Percentiles rank a stretch among this genome's conserved stretches.
phyloP scores from a whole-genome alignment of 2,329 filamentous ascomycete genomes.

The Alternaria sp. region DNA sequence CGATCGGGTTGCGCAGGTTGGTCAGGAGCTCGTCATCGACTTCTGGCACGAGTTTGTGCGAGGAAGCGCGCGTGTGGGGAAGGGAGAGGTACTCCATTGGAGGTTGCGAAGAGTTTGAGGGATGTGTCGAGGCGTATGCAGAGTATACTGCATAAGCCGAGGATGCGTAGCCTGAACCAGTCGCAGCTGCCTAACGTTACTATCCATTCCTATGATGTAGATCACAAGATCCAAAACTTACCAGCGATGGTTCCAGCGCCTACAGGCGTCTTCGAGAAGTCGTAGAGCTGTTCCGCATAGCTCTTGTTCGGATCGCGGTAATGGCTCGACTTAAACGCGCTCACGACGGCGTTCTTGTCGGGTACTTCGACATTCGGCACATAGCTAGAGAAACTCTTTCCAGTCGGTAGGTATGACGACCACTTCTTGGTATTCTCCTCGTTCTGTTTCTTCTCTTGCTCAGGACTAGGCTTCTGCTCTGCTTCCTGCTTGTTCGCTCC shows the following conservation, averaged over 20 bases:
- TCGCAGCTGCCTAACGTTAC: slow-evolving; percentile 46
- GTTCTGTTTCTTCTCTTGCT: slow-evolving; percentile 44
- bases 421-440: slow-evolving; percentile 53
- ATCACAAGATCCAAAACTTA: slow-evolving; percentile 24
- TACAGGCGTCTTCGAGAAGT: slow-evolving; percentile 61
- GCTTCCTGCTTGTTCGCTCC: slow-evolving; percentile 24
- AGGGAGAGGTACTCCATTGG: slow-evolving; percentile 60
- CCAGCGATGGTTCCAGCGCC: slow-evolving; percentile 57
- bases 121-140: slow-evolving; percentile 52
- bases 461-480: slow-evolving; percentile 33
- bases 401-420: slow-evolving; percentile 58
- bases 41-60: slow-evolving; percentile 53
- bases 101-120: slow-evolving; percentile 42
- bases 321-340: slow-evolving; percentile 56
- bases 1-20: slow-evolving; percentile 57
- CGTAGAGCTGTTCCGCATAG: slow-evolving; percentile 59
- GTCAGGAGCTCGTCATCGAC: slow-evolving; percentile 55
- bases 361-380: slow-evolving; percentile 52
- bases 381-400: slow-evolving; percentile 58
- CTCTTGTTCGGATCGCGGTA: slow-evolving; percentile 58
- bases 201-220: background rate
- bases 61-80: slow-evolving; percentile 54
- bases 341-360: slow-evolving; percentile 53
- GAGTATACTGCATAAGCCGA: slow-evolving; percentile 59
- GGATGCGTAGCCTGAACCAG: slow-evolving; percentile 57